Evolutionary conservation across 495 filamentous ascomycete genomes (phyloP).

Genomic region (Neurospora sp.): DNA sequence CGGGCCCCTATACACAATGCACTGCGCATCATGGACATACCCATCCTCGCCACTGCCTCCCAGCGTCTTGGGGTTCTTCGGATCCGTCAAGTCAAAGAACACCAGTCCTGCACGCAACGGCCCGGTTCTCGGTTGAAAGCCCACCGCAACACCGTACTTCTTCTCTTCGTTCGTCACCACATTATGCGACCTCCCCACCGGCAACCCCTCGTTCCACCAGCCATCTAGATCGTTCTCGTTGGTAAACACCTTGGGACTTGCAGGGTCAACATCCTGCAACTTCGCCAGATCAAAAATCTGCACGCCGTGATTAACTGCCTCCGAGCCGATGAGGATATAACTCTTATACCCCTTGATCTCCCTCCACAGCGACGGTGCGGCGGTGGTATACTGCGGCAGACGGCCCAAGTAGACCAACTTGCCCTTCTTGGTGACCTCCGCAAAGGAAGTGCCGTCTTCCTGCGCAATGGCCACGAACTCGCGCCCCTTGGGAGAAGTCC

Average conservation of each 20-base stretch:
- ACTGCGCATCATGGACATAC: slow-evolving; percentile 49
- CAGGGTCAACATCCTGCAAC: slow-evolving; percentile 9
- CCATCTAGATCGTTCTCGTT: slow-evolving; percentile 26
- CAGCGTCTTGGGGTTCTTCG: slow-evolving; percentile 34
- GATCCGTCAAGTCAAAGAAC: slow-evolving; percentile 39
- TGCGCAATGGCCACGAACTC: slow-evolving; percentile 50
- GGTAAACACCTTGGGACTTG: slow-evolving; percentile 19
- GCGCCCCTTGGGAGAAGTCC: slow-evolving; percentile 46
- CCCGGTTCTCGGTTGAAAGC: slow-evolving; percentile 29
- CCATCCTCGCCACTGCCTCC: slow-evolving; percentile 40
- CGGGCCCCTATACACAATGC: slow-evolving; percentile 43
- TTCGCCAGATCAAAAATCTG: slow-evolving; percentile 44
- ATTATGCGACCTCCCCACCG: slow-evolving; percentile 37
- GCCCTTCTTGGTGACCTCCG: slow-evolving; percentile 40
- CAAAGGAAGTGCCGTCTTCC: slow-evolving; percentile 46
- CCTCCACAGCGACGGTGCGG: slow-evolving; percentile 34
- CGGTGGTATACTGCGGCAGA: slow-evolving; percentile 36
- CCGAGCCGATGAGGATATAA: slow-evolving; percentile 38
- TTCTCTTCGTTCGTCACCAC: slow-evolving; percentile 38
- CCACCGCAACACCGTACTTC: slow-evolving; percentile 32
- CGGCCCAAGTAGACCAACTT: slow-evolving; percentile 45
- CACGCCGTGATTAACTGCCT: slow-evolving; percentile 35
- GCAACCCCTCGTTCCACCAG: slow-evolving; percentile 16
- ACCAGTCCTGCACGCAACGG: slow-evolving; percentile 34
- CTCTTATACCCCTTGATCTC: slow-evolving; percentile 36